phyloP scores from a whole-genome alignment of 192 early-diverging fungal genomes.

The Podila clonocystis region DNA sequence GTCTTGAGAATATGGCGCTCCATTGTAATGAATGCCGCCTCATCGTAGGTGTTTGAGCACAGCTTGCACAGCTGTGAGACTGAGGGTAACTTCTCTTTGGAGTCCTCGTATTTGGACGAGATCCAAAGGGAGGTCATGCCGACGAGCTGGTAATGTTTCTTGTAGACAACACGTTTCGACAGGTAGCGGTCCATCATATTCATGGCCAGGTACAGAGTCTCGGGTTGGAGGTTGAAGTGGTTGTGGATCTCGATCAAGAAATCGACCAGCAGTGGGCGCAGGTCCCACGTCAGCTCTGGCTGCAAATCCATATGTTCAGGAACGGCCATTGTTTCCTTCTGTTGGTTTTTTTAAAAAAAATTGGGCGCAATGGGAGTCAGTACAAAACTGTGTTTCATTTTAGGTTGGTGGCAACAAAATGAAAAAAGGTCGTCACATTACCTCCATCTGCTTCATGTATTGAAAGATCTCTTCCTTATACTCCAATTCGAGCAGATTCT shows the following conservation, averaged over 20 bases:
- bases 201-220: constrained; percentile 56
- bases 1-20: constrained; percentile 54
- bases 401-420: background rate
- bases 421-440: constrained; percentile 3
- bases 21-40: constrained; percentile 52
- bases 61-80: constrained; percentile 51
- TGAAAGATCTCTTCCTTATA: constrained; percentile 54
- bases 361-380: background rate
- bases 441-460: constrained; percentile 56
- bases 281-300: constrained; percentile 54
- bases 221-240: constrained; percentile 49
- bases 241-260: constrained; percentile 53
- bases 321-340: constrained; percentile 53
- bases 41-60: constrained; percentile 49
- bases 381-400: background rate
- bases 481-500: constrained; percentile 42
- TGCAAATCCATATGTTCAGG: constrained; percentile 54
- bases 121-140: constrained; percentile 56
- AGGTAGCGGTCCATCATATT: constrained; percentile 60
- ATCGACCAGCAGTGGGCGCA: constrained; percentile 48
- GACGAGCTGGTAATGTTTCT: constrained; percentile 48
- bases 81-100: constrained; percentile 46
- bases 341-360: too few relatives aligned
- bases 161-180: constrained; percentile 53
- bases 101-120: constrained; percentile 52